Conservation (phyloP, 345 rosid genomes). For the rapeseed (Brassica napus) region Da-Ae NC_063449.1:41820001-41820500, state of each 20-base stretch:
- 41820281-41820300: background rate
- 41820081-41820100: slow-evolving; percentile 20
- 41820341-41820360: too few species aligned
- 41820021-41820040: background rate
- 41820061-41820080: slow-evolving; percentile 23
- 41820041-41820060: background rate
- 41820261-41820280: background rate
- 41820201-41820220: background rate
- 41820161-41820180: background rate
- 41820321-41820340: background rate
- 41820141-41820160: background rate
- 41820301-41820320: background rate
- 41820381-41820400: too few species aligned
- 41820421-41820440: background rate
- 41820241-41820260: background rate
- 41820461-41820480: background rate
- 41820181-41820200: too few species aligned
- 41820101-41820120: slow-evolving; percentile 7
- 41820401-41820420: background rate
- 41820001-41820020: background rate
- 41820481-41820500: background rate
- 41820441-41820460: background rate
- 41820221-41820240: background rate
- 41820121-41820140: background rate
- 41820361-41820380: too few species aligned